Conservation (phyloP, 2,329 filamentous ascomycete genomes). For the Colletotrichum sp. region DNA sequence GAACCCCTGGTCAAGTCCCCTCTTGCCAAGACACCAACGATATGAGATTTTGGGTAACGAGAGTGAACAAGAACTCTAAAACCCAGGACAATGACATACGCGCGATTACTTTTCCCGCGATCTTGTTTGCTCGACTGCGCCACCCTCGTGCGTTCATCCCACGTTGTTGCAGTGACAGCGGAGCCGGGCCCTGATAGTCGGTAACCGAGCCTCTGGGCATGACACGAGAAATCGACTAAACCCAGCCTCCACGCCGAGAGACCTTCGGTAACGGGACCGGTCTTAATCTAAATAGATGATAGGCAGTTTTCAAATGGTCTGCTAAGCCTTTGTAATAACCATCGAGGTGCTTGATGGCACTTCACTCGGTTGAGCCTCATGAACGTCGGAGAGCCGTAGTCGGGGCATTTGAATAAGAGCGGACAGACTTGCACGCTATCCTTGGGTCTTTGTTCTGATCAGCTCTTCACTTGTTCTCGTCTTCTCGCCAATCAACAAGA, state of each 20-base stretch:
- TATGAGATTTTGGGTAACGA: neutral
- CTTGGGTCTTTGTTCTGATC: neutral
- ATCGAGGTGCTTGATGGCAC: conserved; percentile 5
- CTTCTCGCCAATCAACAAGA: neutral
- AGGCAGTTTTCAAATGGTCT: neutral
- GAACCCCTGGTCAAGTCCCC: neutral
- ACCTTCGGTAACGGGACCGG: neutral
- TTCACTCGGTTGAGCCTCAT: neutral
- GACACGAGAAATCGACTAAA: neutral
- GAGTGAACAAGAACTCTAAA: neutral
- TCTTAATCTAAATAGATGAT: neutral
- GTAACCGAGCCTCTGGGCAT: neutral
- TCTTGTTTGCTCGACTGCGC: neutral
- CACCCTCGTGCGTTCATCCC: neutral
- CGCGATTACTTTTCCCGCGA: neutral
- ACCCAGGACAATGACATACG: neutral
- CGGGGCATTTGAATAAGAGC: neutral
- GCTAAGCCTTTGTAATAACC: neutral
- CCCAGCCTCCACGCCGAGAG: neutral
- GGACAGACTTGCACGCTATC: too few relatives aligned
- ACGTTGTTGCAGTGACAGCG: neutral
- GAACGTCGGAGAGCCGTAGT: neutral
- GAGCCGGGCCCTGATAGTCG: neutral
- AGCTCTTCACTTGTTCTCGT: neutral
- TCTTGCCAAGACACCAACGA: conserved; percentile 6